phyloP scores from a whole-genome alignment of 257 asterid genomes.

The Gentiana dahurica region DNA sequence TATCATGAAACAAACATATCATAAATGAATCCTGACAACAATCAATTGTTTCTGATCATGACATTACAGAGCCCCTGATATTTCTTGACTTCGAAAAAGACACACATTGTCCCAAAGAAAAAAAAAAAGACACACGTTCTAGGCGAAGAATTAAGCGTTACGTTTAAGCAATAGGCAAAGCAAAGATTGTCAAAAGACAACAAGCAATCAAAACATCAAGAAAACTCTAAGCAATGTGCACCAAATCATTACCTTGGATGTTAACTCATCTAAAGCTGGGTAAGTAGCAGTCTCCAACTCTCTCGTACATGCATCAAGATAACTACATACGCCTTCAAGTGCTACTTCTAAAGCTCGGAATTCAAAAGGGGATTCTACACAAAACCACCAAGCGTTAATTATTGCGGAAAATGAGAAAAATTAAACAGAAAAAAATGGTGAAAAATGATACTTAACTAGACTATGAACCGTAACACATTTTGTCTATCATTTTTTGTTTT shows the following conservation, averaged over 20 bases:
- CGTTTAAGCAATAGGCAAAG: background rate
- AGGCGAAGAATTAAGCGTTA: background rate
- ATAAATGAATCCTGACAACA: no score
- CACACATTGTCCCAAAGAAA: background rate
- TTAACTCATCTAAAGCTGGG: conserved; percentile 90
- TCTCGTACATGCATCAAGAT: conserved; percentile 68
- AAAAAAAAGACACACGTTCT: background rate
- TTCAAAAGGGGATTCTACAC: conserved; percentile 72
- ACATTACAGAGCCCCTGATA: no score
- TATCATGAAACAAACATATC: no score
- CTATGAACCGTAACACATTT: background rate
- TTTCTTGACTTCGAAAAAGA: background rate
- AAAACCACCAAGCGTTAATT: background rate
- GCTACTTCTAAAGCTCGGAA: conserved; percentile 92
- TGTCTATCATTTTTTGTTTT: no score
- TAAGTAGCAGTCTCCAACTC: conserved; percentile 83
- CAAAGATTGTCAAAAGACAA: background rate
- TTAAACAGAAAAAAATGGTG: background rate
- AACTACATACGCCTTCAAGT: conserved; percentile 75
- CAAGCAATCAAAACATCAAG: background rate
- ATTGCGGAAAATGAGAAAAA: background rate
- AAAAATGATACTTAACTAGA: background rate
- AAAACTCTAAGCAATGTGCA: background rate
- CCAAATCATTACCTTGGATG: conserved; percentile 48
- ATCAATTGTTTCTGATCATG: no score